Base-by-base conservation (phyloP, 2,329 filamentous ascomycete genomes). In the Fusarium redolens region DNA sequence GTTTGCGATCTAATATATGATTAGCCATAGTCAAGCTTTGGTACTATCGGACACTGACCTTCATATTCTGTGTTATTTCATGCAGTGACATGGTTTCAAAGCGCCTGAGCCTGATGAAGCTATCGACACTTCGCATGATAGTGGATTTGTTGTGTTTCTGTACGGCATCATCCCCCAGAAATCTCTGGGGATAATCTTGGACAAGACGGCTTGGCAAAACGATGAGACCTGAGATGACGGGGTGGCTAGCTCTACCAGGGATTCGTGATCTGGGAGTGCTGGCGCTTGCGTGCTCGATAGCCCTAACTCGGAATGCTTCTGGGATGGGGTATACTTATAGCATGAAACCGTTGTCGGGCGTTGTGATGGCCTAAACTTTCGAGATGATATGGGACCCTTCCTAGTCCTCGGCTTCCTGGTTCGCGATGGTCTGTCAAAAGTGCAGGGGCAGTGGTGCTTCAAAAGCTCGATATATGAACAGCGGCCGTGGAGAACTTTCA, bases 11-110 rank as follows among this genome's bases (percentile, higher is more conserved):
- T 96, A 45, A 18, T 37, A 22, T 35, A 22, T 22, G 35, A 33
- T 61, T 30, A 59, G 38, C 38, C 7, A 20, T n/a, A 35, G 20
- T 18, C 28, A 31, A 28, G 14, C 13, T 22, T 9, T 17, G 52
- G 9, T 7, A 14, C 8, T 17, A 37, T 14, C 9, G 6, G 18
- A 25, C 15, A 51, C 44, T 35, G 83, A 94, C 93, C 87, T 93
- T 94, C 51, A 98, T 83, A 1, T 89, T 90, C 78, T 97, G 93
- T 48, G 89, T 85, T 4, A 95, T 87, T 69, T 96, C 91, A 79
- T 97, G 93, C 35, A 99, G 84, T 22, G 90, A 92, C 75, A 97
- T 85, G 64, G 85, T 92, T 81, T 99, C 96, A 77, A 93, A 97
- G 52, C 93, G 91, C 54, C 95, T 89, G 58, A 98, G 83, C 48